Conservation (phyloP, 345 rosid genomes). For the Hibiscus syriacus region DNA sequence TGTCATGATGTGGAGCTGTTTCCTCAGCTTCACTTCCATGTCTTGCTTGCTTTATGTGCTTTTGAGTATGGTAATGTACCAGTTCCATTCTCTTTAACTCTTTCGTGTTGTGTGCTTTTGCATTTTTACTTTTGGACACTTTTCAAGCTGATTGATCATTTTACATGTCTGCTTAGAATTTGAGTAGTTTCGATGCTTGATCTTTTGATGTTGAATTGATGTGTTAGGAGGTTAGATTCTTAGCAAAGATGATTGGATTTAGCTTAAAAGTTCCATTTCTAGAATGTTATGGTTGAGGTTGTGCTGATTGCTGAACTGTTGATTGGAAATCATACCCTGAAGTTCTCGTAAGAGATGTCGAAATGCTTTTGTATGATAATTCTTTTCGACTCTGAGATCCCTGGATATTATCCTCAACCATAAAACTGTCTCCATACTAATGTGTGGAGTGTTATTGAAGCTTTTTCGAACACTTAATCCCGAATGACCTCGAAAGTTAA, state of each 20-base stretch:
- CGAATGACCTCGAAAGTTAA: not conserved
- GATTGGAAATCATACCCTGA: not conserved
- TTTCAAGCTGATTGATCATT: not conserved
- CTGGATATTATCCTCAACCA: not conserved
- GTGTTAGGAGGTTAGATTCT: not conserved
- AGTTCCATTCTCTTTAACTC: slow-evolving; percentile 1
- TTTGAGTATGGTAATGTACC: slow-evolving; percentile 61
- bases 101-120: not conserved
- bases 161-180: not conserved
- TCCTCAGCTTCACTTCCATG: slow-evolving; percentile 88
- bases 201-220: not conserved
- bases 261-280: not conserved
- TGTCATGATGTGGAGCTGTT: slow-evolving; percentile 95
- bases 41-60: slow-evolving; percentile 81
- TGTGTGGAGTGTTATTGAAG: not conserved
- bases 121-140: not conserved
- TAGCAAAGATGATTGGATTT: not conserved
- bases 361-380: not conserved
- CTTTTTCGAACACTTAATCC: not conserved
- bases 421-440: not conserved
- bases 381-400: not conserved
- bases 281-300: not conserved
- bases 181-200: not conserved
- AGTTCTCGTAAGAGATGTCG: not conserved
- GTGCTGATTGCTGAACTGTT: not conserved